Percentiles rank a stretch among this genome's conserved stretches.
phyloP scores from a whole-genome alignment of 139 green algal species.

The Chlorella sorokiniana region DNA sequence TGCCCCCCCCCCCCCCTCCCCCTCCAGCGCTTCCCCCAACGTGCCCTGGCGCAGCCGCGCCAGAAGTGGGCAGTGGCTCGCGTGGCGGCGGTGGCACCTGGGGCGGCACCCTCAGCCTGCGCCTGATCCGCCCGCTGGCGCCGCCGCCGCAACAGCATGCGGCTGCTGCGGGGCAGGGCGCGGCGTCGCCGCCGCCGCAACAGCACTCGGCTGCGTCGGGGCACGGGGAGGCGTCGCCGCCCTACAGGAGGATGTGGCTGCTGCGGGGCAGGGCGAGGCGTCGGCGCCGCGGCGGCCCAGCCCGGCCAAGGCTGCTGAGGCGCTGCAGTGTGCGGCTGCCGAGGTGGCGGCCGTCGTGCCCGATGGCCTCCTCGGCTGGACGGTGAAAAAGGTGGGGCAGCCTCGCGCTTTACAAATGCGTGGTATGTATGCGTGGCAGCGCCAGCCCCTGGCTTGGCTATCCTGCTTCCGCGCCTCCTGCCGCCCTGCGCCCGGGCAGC shows the following conservation, averaged over 20 bases:
- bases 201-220: too few relatives aligned
- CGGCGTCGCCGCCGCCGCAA: too few relatives aligned
- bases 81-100: background rate
- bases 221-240: too few relatives aligned
- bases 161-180: too few relatives aligned
- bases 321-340: background rate
- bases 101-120: too few relatives aligned
- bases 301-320: too few relatives aligned
- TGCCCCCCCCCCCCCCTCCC: background rate
- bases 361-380: background rate
- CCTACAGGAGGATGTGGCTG: too few relatives aligned
- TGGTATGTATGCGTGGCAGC: background rate
- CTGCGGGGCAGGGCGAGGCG: too few relatives aligned
- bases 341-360: constrained; percentile 5
- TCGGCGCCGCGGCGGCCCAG: too few relatives aligned
- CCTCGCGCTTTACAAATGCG: background rate
- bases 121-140: background rate
- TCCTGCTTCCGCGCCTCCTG: background rate
- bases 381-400: background rate
- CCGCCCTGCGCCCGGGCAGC: too few relatives aligned
- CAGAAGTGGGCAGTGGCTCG: background rate
- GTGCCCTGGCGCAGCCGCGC: background rate
- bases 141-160: too few relatives aligned
- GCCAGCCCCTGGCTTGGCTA: background rate
- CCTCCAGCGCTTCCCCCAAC: background rate